Evolutionary conservation across 352 stramenopile species (phyloP), one percentile per base, ranked within the genome.

Genomic region (Pythium insidiosum): DNA sequence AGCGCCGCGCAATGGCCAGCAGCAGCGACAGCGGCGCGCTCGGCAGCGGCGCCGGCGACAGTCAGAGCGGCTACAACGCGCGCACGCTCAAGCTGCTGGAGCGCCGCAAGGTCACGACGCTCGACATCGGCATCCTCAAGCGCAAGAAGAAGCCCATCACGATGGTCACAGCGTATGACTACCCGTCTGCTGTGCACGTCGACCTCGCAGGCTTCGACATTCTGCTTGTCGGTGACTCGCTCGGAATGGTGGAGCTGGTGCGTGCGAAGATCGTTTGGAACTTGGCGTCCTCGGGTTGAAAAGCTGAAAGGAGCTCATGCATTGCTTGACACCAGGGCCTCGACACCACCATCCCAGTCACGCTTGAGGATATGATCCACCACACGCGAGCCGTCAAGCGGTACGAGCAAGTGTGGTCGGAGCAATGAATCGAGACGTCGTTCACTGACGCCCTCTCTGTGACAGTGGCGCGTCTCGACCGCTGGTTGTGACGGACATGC

Each of bases 161-260:
- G n/a, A 99, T 99, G 95, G 88, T 99, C 19, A 99, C 97, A 23
- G 95, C 95, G 5, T 99, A 99, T 62, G 91, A 99, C 66, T 99
- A 98, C 66, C 96, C 80, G 28, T 91, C 74, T 10, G 94, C 96
- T 0, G 77, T 98, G 30, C 95, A 99, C 62, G 95, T 99, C n/a
- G 95, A 98, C 58, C 74, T 96, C 34, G 96, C 96, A 2, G 95
- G 94, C 28, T 98, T 99, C 47, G 96, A 99, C 59, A 85, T 99
- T 4, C 49, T 99, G 26, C 73, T 99, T 13, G 93, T 99, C 4
- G 97, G 97, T 16, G 97, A 99, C 79, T 99, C 95, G 22, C 62
- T 98, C 38, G 96, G 93, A 34, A 99, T 99, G 97, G 95, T 99
- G 13, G 95, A 98, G 58, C 63, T 99, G 63, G 95, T 98, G 90